phyloP scores from a whole-genome alignment of 164 flowering plant species.

The Umbilicus rupestris region DNA sequence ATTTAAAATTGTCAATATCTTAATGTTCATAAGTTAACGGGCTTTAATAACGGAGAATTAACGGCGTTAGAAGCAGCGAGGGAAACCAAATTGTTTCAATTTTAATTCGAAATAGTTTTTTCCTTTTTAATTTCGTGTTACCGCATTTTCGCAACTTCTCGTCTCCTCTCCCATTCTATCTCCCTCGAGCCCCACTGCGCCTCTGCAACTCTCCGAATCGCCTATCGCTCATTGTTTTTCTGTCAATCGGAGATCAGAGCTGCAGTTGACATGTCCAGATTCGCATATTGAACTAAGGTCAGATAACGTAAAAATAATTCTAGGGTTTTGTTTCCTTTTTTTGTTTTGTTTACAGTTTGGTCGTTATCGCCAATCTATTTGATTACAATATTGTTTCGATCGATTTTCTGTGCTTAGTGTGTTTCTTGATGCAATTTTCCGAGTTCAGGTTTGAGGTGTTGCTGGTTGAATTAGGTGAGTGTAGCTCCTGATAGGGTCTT shows the following conservation, averaged over 20 bases:
- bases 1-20: too few species aligned
- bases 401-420: too few species aligned
- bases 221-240: neutral
- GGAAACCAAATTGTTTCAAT: constrained; percentile 16
- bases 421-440: neutral
- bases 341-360: too few species aligned
- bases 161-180: neutral
- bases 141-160: neutral
- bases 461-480: too few species aligned
- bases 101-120: neutral
- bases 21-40: neutral
- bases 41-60: neutral
- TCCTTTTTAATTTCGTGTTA: neutral
- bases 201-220: neutral
- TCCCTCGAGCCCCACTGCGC: too few species aligned
- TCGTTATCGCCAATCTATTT: neutral
- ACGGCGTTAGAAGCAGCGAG: constrained; percentile 16
- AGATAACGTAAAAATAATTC: neutral
- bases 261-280: neutral
- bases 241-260: neutral
- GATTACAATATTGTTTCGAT: too few species aligned
- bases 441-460: too few species aligned
- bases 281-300: constrained; percentile 1
- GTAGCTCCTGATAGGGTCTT: too few species aligned
- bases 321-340: neutral